A percentile compares a stretch with the other conserved stretches of the same genome.
These are phyloP conservation scores for Blastobotrys ciferrii DNA, from an alignment of 1,139 yeast genomes.

Conservation along the genomic window DNA sequence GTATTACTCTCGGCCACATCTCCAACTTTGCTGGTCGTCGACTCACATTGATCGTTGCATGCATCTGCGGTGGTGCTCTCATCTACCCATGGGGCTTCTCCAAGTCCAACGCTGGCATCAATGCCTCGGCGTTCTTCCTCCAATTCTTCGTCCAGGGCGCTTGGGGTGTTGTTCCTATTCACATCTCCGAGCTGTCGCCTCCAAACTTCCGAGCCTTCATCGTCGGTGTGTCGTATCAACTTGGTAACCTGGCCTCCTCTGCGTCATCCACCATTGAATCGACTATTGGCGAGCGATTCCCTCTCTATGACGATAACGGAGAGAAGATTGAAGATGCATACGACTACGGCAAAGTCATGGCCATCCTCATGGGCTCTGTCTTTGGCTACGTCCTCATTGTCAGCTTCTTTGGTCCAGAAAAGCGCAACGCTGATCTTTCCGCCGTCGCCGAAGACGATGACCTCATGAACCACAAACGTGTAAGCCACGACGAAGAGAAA, in stretches of 20 bases:
- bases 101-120: conserved; percentile 49
- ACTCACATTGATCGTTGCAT: conserved; percentile 54
- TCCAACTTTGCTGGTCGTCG: conserved; percentile 64
- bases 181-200: conserved; percentile 54
- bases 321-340: conserved; percentile 30
- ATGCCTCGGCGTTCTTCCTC: conserved; percentile 75
- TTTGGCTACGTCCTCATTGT: conserved; percentile 50
- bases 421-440: conserved; percentile 41
- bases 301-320: conserved; percentile 38
- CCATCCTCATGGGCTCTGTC: conserved; percentile 59
- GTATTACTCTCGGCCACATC: conserved; percentile 58
- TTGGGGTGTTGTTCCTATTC: conserved; percentile 84
- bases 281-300: conserved; percentile 51
- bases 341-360: conserved; percentile 52
- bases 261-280: conserved; percentile 60
- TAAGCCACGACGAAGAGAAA: not conserved
- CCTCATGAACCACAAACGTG: not conserved
- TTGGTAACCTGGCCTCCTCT: conserved; percentile 59
- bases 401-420: conserved; percentile 72
- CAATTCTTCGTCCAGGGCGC: conserved; percentile 85
- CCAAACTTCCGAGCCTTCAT: conserved; percentile 53
- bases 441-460: conserved; percentile 5
- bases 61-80: conserved; percentile 64
- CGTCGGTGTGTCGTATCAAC: conserved; percentile 54
- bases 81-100: conserved; percentile 74